Evolutionary conservation across 345 rosid genomes (phyloP).

Genomic region (Eucalyptus regnans): DNA sequence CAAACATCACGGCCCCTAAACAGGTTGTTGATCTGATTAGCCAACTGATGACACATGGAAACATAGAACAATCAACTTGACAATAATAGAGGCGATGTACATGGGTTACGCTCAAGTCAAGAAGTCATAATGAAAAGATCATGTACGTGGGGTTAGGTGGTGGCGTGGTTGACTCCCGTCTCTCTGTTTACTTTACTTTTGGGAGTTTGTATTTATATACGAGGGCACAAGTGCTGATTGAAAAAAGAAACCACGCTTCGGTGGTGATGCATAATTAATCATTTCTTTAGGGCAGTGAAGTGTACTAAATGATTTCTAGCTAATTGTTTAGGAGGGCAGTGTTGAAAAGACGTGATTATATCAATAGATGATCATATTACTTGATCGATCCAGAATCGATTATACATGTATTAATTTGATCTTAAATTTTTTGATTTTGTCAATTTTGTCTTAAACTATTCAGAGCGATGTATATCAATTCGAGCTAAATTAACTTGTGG

Average conservation of each 20-base stretch:
- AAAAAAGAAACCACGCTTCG: background rate
- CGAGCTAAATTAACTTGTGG: too few species aligned
- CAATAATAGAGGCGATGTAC: background rate
- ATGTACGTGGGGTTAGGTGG: background rate
- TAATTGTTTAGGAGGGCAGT: background rate
- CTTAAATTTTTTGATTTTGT: fast-evolving
- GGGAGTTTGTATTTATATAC: background rate
- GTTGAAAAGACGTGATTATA: background rate
- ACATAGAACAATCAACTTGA: background rate
- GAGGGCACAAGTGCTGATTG: background rate
- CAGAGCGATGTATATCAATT: background rate
- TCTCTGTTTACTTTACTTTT: background rate
- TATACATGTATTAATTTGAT: background rate
- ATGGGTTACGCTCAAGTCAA: background rate
- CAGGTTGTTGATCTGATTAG: background rate
- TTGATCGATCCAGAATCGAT: background rate
- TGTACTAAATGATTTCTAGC: background rate
- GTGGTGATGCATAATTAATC: background rate
- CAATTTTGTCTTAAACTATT: fast-evolving
- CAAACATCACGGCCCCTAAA: background rate
- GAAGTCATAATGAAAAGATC: background rate
- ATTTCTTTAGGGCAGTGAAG: background rate
- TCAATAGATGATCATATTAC: background rate
- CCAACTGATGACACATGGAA: background rate
- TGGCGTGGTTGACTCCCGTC: background rate